Percentiles rank a stretch among this genome's conserved stretches.
These are phyloP conservation scores for Neonectria hederae DNA, from an alignment of 2,329 filamentous ascomycete species.

Conservation along the genomic window DNA sequence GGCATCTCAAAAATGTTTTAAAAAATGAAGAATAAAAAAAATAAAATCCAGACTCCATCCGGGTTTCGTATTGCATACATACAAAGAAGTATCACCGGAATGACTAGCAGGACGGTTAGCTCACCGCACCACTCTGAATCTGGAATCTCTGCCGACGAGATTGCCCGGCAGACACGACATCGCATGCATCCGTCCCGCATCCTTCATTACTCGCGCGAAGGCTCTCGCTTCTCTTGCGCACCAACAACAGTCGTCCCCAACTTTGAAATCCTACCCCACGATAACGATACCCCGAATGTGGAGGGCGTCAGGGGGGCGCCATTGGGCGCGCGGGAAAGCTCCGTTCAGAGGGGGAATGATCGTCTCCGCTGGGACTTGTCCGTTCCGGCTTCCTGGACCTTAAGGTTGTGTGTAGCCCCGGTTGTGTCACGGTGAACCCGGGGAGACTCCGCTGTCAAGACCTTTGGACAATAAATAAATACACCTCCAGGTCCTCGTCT, in stretches of 20 bases:
- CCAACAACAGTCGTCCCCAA: background rate
- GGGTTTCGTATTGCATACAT: too few relatives aligned
- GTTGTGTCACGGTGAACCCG: background rate
- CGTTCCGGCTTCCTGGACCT: background rate
- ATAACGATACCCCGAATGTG: constrained; percentile 9
- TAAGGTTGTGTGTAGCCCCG: background rate
- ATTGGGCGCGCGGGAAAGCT: background rate
- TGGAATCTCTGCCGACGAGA: background rate
- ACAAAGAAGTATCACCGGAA: too few relatives aligned
- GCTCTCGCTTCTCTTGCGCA: background rate
- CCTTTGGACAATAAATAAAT: constrained; percentile 6
- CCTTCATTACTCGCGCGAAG: constrained; percentile 1
- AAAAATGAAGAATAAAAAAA: background rate
- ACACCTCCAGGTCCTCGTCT: background rate
- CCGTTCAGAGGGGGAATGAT: background rate
- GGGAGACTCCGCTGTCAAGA: background rate
- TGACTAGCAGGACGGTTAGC: background rate
- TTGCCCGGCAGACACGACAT: background rate
- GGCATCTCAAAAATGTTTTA: too few relatives aligned
- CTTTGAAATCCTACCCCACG: constrained; percentile 6
- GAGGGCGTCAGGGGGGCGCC: too few relatives aligned
- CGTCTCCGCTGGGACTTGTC: background rate
- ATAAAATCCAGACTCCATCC: background rate
- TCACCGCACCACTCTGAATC: background rate
- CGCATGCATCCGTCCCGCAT: background rate